Evolutionary conservation across 169 alveolate genomes (phyloP).

Genomic region (Cryptosporidium baileyi): DNA sequence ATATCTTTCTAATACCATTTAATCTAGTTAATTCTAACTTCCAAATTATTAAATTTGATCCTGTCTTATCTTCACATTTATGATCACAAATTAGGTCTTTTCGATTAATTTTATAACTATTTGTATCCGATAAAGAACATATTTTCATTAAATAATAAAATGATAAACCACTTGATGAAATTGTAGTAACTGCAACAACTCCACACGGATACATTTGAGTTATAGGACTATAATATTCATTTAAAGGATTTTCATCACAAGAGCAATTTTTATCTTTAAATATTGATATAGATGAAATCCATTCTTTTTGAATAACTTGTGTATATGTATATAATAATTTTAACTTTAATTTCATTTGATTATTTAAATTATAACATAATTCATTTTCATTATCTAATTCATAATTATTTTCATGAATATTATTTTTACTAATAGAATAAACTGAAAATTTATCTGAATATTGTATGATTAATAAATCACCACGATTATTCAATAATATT

Average conservation of each 20-base stretch:
- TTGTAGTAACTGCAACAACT: slow-evolving; percentile 22
- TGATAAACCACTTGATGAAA: slow-evolving; percentile 16
- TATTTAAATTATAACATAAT: background rate
- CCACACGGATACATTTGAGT: slow-evolving; percentile 36
- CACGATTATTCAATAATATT: background rate
- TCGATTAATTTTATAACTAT: background rate
- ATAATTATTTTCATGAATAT: no score
- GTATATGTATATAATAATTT: slow-evolving; percentile 17
- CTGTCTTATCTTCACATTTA: slow-evolving; percentile 15
- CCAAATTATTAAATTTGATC: slow-evolving; percentile 49
- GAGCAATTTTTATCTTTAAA: background rate
- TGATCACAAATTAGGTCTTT: background rate
- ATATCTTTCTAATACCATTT: slow-evolving; percentile 18
- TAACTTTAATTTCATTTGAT: background rate
- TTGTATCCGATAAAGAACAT: slow-evolving; percentile 16
- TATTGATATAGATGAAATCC: slow-evolving; percentile 35
- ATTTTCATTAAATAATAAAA: slow-evolving; percentile 27
- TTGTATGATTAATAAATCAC: slow-evolving; percentile 36
- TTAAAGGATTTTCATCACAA: background rate
- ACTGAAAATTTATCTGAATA: slow-evolving; percentile 36
- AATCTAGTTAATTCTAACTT: slow-evolving; percentile 40
- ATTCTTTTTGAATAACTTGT: slow-evolving; percentile 60
- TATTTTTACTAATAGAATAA: background rate
- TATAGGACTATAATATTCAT: slow-evolving; percentile 1
- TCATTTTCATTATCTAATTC: background rate